Conservation (phyloP, 306 rosid genomes). For the Acacia crassicarpa region DNA sequence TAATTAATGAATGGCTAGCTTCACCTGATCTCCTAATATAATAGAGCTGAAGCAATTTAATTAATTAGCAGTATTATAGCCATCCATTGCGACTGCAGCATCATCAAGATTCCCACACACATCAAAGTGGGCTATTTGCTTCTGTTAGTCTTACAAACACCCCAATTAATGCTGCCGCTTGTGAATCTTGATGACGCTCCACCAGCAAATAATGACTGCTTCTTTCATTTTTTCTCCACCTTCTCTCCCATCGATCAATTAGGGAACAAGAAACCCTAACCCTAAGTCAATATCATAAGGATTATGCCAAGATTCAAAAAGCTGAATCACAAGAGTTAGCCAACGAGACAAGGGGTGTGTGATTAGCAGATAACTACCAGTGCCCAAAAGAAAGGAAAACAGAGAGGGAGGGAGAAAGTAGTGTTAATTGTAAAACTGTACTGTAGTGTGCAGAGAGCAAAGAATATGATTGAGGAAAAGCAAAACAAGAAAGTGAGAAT, state of each 20-base stretch:
- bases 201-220: conserved; percentile 56
- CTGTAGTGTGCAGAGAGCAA: too few species aligned
- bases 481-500: conserved; percentile 25
- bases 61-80: background rate
- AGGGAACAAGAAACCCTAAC: conserved; percentile 39
- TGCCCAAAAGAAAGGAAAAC: background rate
- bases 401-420: background rate
- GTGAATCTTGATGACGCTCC: conserved; percentile 99
- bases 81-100: conserved; percentile 86
- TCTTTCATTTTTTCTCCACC: conserved; percentile 3
- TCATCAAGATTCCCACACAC: conserved; percentile 85
- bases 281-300: conserved; percentile 23
- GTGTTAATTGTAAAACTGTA: background rate
- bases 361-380: background rate
- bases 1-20: too few species aligned
- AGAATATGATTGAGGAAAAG: background rate
- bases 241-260: conserved; percentile 10
- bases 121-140: conserved; percentile 24
- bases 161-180: conserved; percentile 18
- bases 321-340: background rate
- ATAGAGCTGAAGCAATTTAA: too few species aligned
- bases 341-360: conserved; percentile 4
- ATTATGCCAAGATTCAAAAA: too few species aligned
- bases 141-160: too few species aligned
- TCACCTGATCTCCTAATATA: too few species aligned